phyloP scores from a whole-genome alignment of 768 basidiomycete species.

The Plicaturopsis crispa region DNA sequence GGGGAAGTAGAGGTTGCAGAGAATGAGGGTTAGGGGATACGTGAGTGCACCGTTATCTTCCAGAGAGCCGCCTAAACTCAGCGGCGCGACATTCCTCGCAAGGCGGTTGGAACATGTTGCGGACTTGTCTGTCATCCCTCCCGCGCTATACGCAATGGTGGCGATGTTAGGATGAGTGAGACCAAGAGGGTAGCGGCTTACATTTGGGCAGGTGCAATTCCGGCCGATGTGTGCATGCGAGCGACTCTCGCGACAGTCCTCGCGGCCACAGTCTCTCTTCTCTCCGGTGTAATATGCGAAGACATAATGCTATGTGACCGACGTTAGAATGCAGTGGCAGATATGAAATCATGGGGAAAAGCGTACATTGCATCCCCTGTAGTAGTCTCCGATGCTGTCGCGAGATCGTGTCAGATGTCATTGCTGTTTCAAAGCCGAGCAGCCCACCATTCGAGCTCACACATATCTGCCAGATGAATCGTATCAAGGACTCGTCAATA shows the following conservation, averaged over 20 bases:
- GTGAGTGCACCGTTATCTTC: neutral
- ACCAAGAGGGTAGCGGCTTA: slow-evolving; percentile 16
- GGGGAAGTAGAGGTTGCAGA: neutral
- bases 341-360: slow-evolving; percentile 1
- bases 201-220: slow-evolving; percentile 47
- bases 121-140: slow-evolving; percentile 45
- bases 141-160: slow-evolving; percentile 20
- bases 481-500: no score
- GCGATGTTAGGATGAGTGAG: neutral
- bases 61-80: slow-evolving; percentile 20
- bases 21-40: neutral
- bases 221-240: slow-evolving; percentile 54
- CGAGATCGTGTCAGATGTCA: no score
- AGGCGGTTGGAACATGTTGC: slow-evolving; percentile 58
- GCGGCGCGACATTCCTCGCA: slow-evolving; percentile 48
- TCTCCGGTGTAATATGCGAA: slow-evolving; percentile 55
- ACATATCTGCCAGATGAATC: no score
- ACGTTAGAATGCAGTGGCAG: slow-evolving; percentile 2
- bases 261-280: slow-evolving; percentile 44
- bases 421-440: no score
- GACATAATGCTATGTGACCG: slow-evolving; percentile 48
- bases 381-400: slow-evolving; percentile 34
- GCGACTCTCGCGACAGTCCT: slow-evolving; percentile 46
- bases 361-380: slow-evolving; percentile 34
- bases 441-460: slow-evolving; percentile 57